Percentiles rank a stretch among this genome's conserved stretches.
Conservation (phyloP, 2,329 filamentous ascomycete species). For the Alternaria solani region DNA sequence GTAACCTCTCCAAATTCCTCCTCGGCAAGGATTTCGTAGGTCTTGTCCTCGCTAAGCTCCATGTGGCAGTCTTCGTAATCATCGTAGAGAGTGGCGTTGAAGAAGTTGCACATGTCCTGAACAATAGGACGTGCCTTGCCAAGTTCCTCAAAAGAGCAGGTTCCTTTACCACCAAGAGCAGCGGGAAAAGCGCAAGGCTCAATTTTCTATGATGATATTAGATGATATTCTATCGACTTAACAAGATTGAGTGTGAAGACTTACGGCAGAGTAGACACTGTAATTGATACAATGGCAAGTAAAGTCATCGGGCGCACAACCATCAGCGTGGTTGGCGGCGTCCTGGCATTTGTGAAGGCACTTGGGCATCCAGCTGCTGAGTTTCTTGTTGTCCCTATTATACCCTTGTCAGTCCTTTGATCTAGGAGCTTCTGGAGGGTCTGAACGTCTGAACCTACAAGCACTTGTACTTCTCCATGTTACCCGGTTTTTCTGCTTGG, state of each 20-base stretch:
- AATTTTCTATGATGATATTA: conserved; percentile 18
- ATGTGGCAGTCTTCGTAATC: conserved; percentile 23
- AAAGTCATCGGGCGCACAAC: conserved; percentile 34
- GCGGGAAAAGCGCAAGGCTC: conserved; percentile 30
- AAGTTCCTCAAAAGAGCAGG: conserved; percentile 23
- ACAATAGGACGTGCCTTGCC: conserved; percentile 28
- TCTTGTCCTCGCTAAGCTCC: conserved; percentile 28
- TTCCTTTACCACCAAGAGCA: conserved; percentile 16
- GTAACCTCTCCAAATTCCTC: conserved; percentile 14
- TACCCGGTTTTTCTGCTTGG: conserved; percentile 21
- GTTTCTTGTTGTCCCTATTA: conserved; percentile 22
- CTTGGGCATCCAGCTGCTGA: conserved; percentile 19
- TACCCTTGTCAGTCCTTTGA: background rate
- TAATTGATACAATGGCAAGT: conserved; percentile 36
- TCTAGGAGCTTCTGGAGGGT: background rate
- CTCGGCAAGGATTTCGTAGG: conserved; percentile 21
- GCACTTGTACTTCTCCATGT: conserved; percentile 37
- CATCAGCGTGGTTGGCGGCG: conserved; percentile 27
- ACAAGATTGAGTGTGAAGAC: background rate
- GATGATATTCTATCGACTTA: background rate
- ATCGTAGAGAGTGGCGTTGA: conserved; percentile 34
- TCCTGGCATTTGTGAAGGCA: conserved; percentile 30
- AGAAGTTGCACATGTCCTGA: conserved; percentile 35
- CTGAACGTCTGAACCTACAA: conserved; percentile 21
- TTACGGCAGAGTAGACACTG: conserved; percentile 27